phyloP scores from a whole-genome alignment of 2,329 filamentous ascomycete species.

The Penicillium sp. region DNA sequence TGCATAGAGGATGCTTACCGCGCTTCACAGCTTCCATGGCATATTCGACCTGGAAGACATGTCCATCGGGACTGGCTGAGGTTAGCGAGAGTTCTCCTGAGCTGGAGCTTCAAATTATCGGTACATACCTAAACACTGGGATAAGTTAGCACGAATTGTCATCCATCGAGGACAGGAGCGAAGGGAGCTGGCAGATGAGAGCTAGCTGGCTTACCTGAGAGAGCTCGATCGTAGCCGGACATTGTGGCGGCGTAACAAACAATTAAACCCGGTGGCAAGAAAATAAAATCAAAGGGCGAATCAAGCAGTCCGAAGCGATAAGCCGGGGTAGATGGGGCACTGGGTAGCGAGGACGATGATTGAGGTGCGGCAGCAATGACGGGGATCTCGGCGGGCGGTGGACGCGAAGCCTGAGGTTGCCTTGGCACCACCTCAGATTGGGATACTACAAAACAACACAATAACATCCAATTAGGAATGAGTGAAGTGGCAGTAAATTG shows the following conservation, averaged over 20 bases:
- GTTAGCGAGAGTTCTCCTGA: slow-evolving; percentile 42
- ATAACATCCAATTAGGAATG: background rate
- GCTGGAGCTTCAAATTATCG: slow-evolving; percentile 10
- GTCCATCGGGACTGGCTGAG: slow-evolving; percentile 80
- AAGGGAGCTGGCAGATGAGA: slow-evolving; percentile 22
- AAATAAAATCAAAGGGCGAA: slow-evolving; percentile 1
- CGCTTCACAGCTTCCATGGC: slow-evolving; percentile 96
- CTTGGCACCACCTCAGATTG: slow-evolving; percentile 19
- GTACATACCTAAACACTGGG: slow-evolving; percentile 71
- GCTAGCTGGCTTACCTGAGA: slow-evolving; percentile 69
- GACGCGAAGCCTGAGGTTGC: slow-evolving; percentile 24
- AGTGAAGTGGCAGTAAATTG: too few relatives aligned
- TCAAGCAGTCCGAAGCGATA: slow-evolving; percentile 6
- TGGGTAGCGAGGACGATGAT: slow-evolving; percentile 12
- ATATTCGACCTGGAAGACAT: slow-evolving; percentile 99
- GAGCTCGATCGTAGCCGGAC: slow-evolving; percentile 97
- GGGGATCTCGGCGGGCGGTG: slow-evolving; percentile 22
- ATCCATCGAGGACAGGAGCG: slow-evolving; percentile 27
- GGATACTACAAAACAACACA: too few relatives aligned
- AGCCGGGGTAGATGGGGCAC: slow-evolving; percentile 9
- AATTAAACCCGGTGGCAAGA: slow-evolving; percentile 2
- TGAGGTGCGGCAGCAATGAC: slow-evolving; percentile 22
- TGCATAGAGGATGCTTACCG: slow-evolving; percentile 52
- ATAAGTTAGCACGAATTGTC: slow-evolving; percentile 37
- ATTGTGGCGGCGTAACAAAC: slow-evolving; percentile 42